A percentile compares a stretch with the other conserved stretches of the same genome.
Conservation (phyloP, 1,139 yeast species). For the Scheffersomyces cryptocercus region DNA sequence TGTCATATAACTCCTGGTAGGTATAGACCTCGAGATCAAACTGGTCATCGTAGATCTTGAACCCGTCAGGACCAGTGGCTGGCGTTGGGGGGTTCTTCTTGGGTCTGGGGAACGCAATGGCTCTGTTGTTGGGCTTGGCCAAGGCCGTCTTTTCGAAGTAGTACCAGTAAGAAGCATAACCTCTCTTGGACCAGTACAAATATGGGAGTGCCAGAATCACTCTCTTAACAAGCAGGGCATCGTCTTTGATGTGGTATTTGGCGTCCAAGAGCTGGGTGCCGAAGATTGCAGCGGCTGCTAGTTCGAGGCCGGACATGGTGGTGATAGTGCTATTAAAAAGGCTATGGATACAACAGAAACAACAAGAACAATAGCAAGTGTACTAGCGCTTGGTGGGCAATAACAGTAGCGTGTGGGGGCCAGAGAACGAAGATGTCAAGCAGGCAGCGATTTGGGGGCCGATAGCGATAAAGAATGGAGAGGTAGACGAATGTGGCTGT, state of each 20-base stretch:
- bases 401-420: too few relatives aligned
- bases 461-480: too few relatives aligned
- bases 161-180: constrained; percentile 68
- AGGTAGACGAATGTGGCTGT: too few relatives aligned
- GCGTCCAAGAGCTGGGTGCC: constrained; percentile 52
- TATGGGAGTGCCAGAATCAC: constrained; percentile 46
- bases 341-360: too few relatives aligned
- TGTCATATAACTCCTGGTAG: constrained; percentile 65
- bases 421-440: too few relatives aligned
- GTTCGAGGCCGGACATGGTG: constrained; percentile 37
- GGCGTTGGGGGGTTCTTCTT: constrained; percentile 31
- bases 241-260: constrained; percentile 55
- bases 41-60: constrained; percentile 47
- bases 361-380: too few relatives aligned
- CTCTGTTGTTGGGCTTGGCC: constrained; percentile 52
- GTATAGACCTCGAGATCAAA: constrained; percentile 67
- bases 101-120: constrained; percentile 67
- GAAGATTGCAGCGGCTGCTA: constrained; percentile 46
- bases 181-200: constrained; percentile 41
- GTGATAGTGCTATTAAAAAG: too few relatives aligned
- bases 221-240: constrained; percentile 47
- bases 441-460: too few relatives aligned
- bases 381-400: too few relatives aligned
- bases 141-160: constrained; percentile 54
- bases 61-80: constrained; percentile 31